Conservation (phyloP, 2,329 filamentous ascomycete genomes). For the Clarireedia homoeocarpa region DNA sequence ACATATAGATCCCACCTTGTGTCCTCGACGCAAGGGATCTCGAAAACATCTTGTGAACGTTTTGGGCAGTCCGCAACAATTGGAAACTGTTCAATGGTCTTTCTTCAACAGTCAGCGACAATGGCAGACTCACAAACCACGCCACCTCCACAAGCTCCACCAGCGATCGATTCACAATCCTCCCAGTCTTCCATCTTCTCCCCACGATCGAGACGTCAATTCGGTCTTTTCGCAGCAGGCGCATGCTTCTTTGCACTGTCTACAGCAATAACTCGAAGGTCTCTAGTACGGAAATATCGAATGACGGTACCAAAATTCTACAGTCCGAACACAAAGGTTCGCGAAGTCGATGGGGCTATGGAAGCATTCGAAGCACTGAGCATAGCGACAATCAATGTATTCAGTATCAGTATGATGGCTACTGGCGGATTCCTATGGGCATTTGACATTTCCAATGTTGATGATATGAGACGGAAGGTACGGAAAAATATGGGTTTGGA, state of each 20-base stretch:
- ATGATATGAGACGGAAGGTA: constrained; percentile 53
- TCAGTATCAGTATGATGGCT: constrained; percentile 66
- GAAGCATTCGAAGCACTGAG: constrained; percentile 79
- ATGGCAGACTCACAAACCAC: constrained; percentile 7
- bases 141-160: constrained; percentile 7
- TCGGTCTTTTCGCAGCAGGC: constrained; percentile 67
- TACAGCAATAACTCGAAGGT: constrained; percentile 61
- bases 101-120: background rate
- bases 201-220: constrained; percentile 41
- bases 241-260: constrained; percentile 68
- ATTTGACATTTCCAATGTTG: constrained; percentile 64
- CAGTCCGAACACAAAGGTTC: constrained; percentile 50
- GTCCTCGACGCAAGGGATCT: too few relatives aligned
- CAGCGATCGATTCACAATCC: constrained; percentile 9
- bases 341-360: constrained; percentile 51
- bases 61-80: background rate
- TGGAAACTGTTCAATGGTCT: background rate
- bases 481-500: constrained; percentile 34
- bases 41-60: too few relatives aligned
- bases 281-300: constrained; percentile 55
- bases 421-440: constrained; percentile 68
- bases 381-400: constrained; percentile 79
- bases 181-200: constrained; percentile 25
- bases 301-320: constrained; percentile 64
- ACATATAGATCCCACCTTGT: too few relatives aligned